Evolutionary conservation across 306 rosid species (phyloP).

Genomic region (Cotoneaster glaucophyllus): DNA sequence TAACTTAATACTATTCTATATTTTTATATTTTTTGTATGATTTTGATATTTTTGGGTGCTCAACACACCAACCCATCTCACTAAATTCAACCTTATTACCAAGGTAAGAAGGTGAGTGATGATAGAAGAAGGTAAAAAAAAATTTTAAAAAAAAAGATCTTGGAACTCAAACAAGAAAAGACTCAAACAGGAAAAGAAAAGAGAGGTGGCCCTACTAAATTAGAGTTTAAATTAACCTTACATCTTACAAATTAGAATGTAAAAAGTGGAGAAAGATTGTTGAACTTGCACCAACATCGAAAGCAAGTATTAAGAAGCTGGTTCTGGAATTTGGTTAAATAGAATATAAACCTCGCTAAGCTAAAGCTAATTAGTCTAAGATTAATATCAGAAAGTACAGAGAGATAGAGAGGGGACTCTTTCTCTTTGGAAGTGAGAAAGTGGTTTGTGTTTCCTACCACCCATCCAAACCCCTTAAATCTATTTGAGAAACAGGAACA

Average conservation of each 20-base stretch:
- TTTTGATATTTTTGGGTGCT: constrained; percentile 45
- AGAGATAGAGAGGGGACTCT: neutral
- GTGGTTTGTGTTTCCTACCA: constrained; percentile 62
- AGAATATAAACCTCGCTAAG: neutral
- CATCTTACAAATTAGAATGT: constrained; percentile 20
- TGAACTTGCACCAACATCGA: constrained; percentile 34
- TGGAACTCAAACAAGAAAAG: constrained; percentile 3
- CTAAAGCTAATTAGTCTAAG: neutral
- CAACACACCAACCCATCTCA: constrained; percentile 54
- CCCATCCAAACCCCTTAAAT: constrained; percentile 50
- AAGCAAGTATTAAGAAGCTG: neutral
- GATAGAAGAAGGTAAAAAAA: neutral
- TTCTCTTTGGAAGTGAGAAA: neutral
- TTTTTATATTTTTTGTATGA: constrained; percentile 22
- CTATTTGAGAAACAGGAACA: constrained; percentile 27
- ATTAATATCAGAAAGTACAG: constrained; percentile 11
- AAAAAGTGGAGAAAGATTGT: constrained; percentile 25
- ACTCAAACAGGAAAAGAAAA: constrained; percentile 6
- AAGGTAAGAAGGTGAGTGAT: constrained; percentile 27
- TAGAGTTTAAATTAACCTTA: constrained; percentile 14
- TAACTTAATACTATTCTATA: constrained; percentile 25
- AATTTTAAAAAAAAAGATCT: neutral
- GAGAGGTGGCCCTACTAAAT: constrained; percentile 28
- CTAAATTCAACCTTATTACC: constrained; percentile 34
- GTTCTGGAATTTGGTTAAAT: constrained; percentile 24